Percentiles rank a stretch among this genome's conserved stretches.
phyloP scores from a whole-genome alignment of 2,329 filamentous ascomycete genomes.

The Fusarium sp. region DNA sequence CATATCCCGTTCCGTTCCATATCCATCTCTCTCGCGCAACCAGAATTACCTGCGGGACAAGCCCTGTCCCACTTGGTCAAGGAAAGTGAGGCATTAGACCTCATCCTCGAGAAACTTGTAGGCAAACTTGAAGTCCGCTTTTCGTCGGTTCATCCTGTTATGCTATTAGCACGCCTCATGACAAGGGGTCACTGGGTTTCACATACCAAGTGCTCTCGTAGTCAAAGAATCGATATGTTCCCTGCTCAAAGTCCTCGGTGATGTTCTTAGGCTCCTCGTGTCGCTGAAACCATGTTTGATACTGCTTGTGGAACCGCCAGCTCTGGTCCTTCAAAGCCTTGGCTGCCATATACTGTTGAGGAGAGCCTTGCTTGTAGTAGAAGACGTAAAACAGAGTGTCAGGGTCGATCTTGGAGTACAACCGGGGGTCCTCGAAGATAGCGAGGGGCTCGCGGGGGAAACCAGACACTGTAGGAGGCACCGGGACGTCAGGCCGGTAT shows the following conservation, averaged over 20 bases:
- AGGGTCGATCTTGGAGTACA: constrained; percentile 91
- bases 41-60: constrained; percentile 2
- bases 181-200: not conserved
- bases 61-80: not conserved
- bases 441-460: constrained; percentile 94
- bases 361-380: constrained; percentile 97
- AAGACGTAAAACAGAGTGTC: constrained; percentile 99
- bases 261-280: constrained; percentile 99
- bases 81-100: constrained; percentile 59
- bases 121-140: constrained; percentile 97
- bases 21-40: constrained; percentile 16
- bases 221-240: constrained; percentile 99
- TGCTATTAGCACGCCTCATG: constrained; percentile 29
- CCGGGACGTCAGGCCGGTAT: constrained; percentile 86
- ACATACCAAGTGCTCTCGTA: constrained; percentile 98
- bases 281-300: constrained; percentile 98
- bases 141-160: constrained; percentile 94
- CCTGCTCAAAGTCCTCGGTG: constrained; percentile 98
- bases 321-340: constrained; percentile 98
- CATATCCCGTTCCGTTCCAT: constrained; percentile 31
- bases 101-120: constrained; percentile 99
- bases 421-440: constrained; percentile 89
- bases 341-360: constrained; percentile 94
- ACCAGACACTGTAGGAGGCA: constrained; percentile 79
- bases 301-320: constrained; percentile 99